Conservation (phyloP, 2,329 filamentous ascomycete species). For the Rugonectria rugulosa region DNA sequence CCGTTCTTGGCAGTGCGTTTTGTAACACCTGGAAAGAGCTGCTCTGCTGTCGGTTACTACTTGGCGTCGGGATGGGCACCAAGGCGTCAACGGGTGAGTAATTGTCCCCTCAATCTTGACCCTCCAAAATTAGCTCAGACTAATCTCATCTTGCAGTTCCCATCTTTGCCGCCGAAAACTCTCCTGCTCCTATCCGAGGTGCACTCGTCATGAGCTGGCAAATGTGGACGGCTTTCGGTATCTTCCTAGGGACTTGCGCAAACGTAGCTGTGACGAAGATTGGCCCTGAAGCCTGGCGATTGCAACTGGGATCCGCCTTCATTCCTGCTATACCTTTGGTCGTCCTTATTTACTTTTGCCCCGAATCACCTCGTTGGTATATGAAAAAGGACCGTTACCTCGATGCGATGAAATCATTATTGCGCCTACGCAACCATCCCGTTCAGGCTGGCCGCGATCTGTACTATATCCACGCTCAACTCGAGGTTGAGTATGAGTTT, state of each 20-base stretch:
- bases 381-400: conserved; percentile 71
- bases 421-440: conserved; percentile 59
- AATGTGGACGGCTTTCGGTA: conserved; percentile 70
- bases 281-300: conserved; percentile 60
- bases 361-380: conserved; percentile 70
- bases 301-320: conserved; percentile 71
- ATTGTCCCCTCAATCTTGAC: background rate
- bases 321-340: conserved; percentile 65
- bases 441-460: conserved; percentile 68
- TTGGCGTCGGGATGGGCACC: conserved; percentile 80
- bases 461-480: conserved; percentile 70
- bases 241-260: conserved; percentile 66
- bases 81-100: conserved; percentile 67
- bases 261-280: conserved; percentile 58
- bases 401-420: conserved; percentile 65
- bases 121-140: background rate
- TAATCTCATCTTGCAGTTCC: conserved; percentile 60
- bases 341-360: conserved; percentile 69
- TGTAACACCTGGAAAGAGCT: conserved; percentile 76
- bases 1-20: conserved; percentile 75
- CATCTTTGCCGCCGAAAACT: conserved; percentile 78
- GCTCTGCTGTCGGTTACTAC: conserved; percentile 72
- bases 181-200: conserved; percentile 73
- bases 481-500: conserved; percentile 65
- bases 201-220: conserved; percentile 86